Evolutionary conservation across 768 basidiomycete species (phyloP), one percentile per base, ranked within the genome.

Genomic region (Phylloporus rhodoxanthus): DNA sequence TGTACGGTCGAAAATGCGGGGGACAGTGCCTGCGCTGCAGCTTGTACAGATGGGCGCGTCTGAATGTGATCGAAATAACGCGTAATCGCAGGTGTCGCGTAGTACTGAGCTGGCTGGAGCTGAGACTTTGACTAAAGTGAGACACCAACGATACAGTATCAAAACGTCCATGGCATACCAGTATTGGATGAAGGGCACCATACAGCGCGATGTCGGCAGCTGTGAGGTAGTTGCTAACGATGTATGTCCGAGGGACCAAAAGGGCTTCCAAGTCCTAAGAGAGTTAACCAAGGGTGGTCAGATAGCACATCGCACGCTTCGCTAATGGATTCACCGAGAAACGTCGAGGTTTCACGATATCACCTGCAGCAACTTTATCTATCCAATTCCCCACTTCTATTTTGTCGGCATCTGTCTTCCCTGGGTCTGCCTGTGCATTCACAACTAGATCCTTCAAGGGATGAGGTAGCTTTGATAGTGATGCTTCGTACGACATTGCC

Each of bases 11-110:
- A 68, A 59, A 84, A 85, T 4, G 77, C 72, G 26, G 79, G 74
- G 1, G 75, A 68, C 25, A 78, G 70, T 1, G 74, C 62, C 38
- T 73, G 72, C 6, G 82, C 79, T 3, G 80, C 76, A 39, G 74
- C 71, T 21, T 80, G 75, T 34, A 96, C 81, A 14, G 77, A 66
- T 6, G 84, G 74, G 19, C 74, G 74, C 40, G 80, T 76, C 71
- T 98, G 95, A 51, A 99, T 79, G 69, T 97, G 91, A 69, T 94
- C 87, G 64, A 98, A 95, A 75, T 95, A 97, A 39, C 96, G 88
- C 36, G 88, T 88, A 33, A 98, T 67, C 19, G 89, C 78, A 5
- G 95, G 92, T 47, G 82, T 78, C 15, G 83, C 70, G 64, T 89
- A 85, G 72, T 89, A 86, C 63, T 87, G 80, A n/a, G 76, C 57